Percentiles rank a stretch among this genome's conserved stretches.
Conservation (phyloP, 2,329 filamentous ascomycete genomes). For the Cercospora sp. region DNA sequence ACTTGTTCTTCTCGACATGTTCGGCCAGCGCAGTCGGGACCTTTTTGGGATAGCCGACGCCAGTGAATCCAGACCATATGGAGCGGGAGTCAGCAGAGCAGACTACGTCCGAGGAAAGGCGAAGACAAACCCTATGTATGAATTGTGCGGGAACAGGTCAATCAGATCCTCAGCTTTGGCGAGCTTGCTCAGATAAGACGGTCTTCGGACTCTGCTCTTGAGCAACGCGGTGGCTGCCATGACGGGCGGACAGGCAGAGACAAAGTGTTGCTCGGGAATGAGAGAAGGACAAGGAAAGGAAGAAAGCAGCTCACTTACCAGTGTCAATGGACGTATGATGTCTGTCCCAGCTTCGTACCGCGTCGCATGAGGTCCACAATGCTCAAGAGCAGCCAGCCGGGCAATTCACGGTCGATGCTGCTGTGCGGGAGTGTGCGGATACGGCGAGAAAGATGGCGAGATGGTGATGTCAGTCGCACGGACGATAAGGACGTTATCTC, state of each 20-base stretch:
- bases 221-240: constrained; percentile 60
- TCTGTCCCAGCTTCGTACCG: not conserved
- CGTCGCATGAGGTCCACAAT: constrained; percentile 1
- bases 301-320: not conserved
- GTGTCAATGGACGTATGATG: not conserved
- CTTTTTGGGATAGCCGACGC: constrained; percentile 66
- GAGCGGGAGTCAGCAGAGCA: not conserved
- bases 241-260: not conserved
- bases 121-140: constrained; percentile 66
- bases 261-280: not conserved
- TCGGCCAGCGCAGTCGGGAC: constrained; percentile 81
- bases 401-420: not conserved
- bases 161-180: constrained; percentile 77
- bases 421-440: not conserved
- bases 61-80: constrained; percentile 82
- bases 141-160: constrained; percentile 75
- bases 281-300: not conserved
- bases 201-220: constrained; percentile 71
- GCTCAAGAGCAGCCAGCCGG: not conserved
- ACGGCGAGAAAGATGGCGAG: not conserved
- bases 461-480: constrained; percentile 6
- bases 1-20: constrained; percentile 81
- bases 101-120: not conserved
- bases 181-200: constrained; percentile 78
- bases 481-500: not conserved